A percentile compares a stretch with the other conserved stretches of the same genome.
Evolutionary conservation across 345 rosid genomes (phyloP).

Genomic region (Syzygium aromaticum): DNA sequence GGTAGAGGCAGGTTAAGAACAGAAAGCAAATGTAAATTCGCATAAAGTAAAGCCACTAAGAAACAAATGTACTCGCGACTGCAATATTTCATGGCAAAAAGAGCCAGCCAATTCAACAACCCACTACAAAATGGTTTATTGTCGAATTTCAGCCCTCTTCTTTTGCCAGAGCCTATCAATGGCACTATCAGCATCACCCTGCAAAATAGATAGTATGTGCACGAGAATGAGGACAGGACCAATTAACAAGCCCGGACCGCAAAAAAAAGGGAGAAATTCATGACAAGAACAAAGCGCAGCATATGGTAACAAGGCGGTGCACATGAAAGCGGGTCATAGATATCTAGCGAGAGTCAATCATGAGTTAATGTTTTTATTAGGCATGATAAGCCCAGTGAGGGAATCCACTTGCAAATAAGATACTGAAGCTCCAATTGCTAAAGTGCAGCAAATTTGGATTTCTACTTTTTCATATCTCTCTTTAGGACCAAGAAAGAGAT

Average conservation of each 20-base stretch:
- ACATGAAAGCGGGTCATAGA: not conserved
- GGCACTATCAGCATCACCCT: constrained; percentile 55
- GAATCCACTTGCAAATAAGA: not conserved
- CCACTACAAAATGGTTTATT: not conserved
- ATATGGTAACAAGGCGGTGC: not conserved
- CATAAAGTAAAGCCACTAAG: not conserved
- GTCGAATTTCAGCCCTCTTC: constrained; percentile 33
- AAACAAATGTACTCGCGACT: not conserved
- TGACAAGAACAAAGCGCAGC: not conserved
- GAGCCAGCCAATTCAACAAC: not conserved
- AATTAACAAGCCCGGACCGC: not conserved
- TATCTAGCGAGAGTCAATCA: not conserved
- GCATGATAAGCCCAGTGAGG: not conserved
- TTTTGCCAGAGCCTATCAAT: constrained; percentile 59
- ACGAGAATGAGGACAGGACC: not conserved
- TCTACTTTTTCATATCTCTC: not conserved
- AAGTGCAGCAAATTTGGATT: not conserved
- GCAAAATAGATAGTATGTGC: not conserved
- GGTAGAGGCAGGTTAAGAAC: not conserved
- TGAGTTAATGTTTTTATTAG: not conserved
- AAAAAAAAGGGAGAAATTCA: not conserved
- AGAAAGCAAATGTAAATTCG: not conserved
- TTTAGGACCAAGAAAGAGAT: not conserved
- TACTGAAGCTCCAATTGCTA: not conserved
- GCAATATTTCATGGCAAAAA: not conserved